Base-by-base conservation (phyloP, 768 basidiomycete genomes). In the Cubamyces sp. region DNA sequence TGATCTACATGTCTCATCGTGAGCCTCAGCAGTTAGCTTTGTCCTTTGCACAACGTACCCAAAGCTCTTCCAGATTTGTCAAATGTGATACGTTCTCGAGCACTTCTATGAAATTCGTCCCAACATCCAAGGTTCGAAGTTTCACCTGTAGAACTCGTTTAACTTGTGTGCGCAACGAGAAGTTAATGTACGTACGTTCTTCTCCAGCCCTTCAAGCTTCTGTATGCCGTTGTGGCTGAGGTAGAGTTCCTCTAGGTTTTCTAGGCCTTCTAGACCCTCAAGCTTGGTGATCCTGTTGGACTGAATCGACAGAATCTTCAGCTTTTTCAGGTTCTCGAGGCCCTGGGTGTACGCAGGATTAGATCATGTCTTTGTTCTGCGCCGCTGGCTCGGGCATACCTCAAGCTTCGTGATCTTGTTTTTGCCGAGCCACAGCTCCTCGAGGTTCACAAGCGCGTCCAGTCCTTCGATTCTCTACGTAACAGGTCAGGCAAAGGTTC, bases 371-470 rank as follows among this genome's bases (percentile, higher is more conserved):
- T 1, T 11, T 1, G 11, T 3, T 11, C 2, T 47, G 1, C n/a
- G 12, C 6, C 18, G 23, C 64, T 18, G 56, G 18, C 40, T 26
- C 4, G n/a, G 12, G 54, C 70, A 43, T 65, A 92, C 93, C 82
- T 96, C 91, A 4, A 99, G 82, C 73, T 85, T 88, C 6, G 87
- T 73, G 60, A 99, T 93, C 78, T 98, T 99, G 74, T 99, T 99
- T 82, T 99, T 99, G 8, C 97, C 97, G 3, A 98, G 76, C 94
- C 96, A 98, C 3, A 99, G 79, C 69, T 98, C 95, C 66, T 95
- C 92, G 11, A 99, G 78, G 66, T 90, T 91, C 1, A 87, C 84
- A 41, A 97, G 77, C 1, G 84, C 79, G 12, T 92, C 92, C 3
- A 98, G 75, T 42, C 89, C 88, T 73, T 98, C 93, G 60, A 99